Conservation (phyloP, 768 basidiomycete species). For the Macrolepiota albuminosa region DNA sequence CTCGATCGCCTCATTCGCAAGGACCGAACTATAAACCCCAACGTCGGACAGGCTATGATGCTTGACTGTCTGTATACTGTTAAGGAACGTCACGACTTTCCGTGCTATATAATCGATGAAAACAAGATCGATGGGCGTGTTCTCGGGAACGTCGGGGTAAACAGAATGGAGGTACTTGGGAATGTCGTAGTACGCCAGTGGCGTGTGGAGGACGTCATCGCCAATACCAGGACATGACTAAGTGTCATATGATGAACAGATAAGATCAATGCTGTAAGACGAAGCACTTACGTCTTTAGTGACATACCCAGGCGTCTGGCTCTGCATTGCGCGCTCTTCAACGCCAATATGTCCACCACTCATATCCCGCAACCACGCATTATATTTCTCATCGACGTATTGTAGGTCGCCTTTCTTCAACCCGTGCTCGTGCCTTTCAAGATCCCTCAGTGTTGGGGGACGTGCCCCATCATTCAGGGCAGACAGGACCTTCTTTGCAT, state of each 20-base stretch:
- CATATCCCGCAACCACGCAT: slow-evolving; percentile 60
- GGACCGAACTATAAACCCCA: slow-evolving; percentile 44
- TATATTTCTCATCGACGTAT: slow-evolving; percentile 8
- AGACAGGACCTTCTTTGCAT: slow-evolving; percentile 51
- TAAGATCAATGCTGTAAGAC: not conserved
- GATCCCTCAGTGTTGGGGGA: not conserved
- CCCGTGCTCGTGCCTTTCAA: slow-evolving; percentile 28
- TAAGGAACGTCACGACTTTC: slow-evolving; percentile 50
- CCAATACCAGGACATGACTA: slow-evolving; percentile 71
- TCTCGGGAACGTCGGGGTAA: slow-evolving; percentile 43
- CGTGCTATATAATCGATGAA: slow-evolving; percentile 67
- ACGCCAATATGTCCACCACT: slow-evolving; percentile 29
- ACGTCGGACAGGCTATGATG: slow-evolving; percentile 51
- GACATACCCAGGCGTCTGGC: slow-evolving; percentile 71
- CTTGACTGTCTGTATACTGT: slow-evolving; percentile 44
- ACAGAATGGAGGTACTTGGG: slow-evolving; percentile 59
- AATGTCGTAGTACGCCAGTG: slow-evolving; percentile 48
- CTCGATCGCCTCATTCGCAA: slow-evolving; percentile 49
- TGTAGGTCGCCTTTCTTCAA: slow-evolving; percentile 8
- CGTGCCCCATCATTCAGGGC: slow-evolving; percentile 38
- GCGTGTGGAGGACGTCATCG: slow-evolving; percentile 65
- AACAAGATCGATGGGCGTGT: slow-evolving; percentile 63
- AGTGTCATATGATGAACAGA: not conserved
- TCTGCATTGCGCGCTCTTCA: slow-evolving; percentile 37
- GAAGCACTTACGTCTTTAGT: slow-evolving; percentile 29